phyloP scores from a whole-genome alignment of 73 alveolate genomes.

The Paramecium tetraurelia region DNA sequence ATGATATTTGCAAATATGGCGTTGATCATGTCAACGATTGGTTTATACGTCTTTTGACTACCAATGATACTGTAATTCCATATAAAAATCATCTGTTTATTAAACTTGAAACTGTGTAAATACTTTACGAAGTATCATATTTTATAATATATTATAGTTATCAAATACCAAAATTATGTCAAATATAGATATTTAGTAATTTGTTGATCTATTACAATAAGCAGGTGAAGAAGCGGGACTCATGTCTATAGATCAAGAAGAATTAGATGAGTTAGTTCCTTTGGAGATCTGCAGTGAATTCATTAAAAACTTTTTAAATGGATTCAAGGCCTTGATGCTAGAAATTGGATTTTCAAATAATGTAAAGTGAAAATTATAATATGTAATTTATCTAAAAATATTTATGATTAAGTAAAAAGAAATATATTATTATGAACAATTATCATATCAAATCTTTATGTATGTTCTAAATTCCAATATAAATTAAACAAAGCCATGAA shows the following conservation, averaged over 20 bases:
- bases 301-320: constrained; percentile 85
- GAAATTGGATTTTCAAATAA: constrained; percentile 86
- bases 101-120: constrained; percentile 67
- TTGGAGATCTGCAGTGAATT: constrained; percentile 81
- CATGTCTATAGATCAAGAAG: constrained; percentile 85
- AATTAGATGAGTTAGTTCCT: constrained; percentile 94
- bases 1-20: not conserved
- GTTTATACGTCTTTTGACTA: constrained; percentile 80
- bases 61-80: constrained; percentile 64
- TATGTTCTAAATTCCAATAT: not conserved
- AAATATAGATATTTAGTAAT: constrained; percentile 90
- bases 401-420: not conserved
- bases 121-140: constrained; percentile 79
- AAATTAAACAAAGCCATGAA: not conserved
- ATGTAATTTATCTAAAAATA: constrained; percentile 42
- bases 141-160: not conserved
- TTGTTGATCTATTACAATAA: constrained; percentile 87
- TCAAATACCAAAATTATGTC: constrained; percentile 87
- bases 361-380: constrained; percentile 7
- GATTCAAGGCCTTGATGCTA: constrained; percentile 80
- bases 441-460: not conserved
- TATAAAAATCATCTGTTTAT: constrained; percentile 70
- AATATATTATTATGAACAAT: not conserved
- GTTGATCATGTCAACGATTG: constrained; percentile 61
- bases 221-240: constrained; percentile 92